A percentile compares a stretch with the other conserved stretches of the same genome.
These are phyloP conservation scores for Cicer cuneatum DNA, from an alignment of 306 rosid genomes.

Conservation along the genomic window DNA sequence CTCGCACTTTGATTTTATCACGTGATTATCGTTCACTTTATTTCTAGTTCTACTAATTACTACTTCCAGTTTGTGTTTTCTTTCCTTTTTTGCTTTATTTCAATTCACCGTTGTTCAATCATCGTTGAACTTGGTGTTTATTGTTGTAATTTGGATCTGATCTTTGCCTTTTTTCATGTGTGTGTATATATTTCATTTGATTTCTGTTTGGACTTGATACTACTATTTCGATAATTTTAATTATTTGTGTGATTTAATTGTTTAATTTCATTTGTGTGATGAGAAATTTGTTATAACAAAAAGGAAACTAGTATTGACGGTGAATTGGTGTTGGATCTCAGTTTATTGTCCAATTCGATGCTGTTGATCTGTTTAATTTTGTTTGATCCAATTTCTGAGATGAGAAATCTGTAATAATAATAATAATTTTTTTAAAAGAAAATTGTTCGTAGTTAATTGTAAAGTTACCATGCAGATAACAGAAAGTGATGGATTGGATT, in stretches of 20 bases:
- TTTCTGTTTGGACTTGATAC: not conserved
- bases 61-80: not conserved
- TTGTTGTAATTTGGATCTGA: not conserved
- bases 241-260: not conserved
- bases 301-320: not conserved
- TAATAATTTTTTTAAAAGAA: too few relatives aligned
- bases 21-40: not conserved
- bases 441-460: too few relatives aligned
- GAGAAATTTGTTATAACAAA: not conserved
- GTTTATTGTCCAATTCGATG: too few relatives aligned
- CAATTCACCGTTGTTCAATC: not conserved
- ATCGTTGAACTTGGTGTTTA: slow-evolving; percentile 8
- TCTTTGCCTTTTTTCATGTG: not conserved
- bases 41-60: not conserved
- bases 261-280: not conserved
- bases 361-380: too few relatives aligned
- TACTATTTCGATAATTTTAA: not conserved
- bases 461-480: too few relatives aligned
- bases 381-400: too few relatives aligned
- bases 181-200: not conserved
- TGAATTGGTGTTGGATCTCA: too few relatives aligned
- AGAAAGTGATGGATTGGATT: too few relatives aligned
- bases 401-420: too few relatives aligned
- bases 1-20: not conserved
- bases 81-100: not conserved